Evolutionary conservation across 1,139 yeast species (phyloP).

Genomic region (Magnusiomyces suaveolens): DNA sequence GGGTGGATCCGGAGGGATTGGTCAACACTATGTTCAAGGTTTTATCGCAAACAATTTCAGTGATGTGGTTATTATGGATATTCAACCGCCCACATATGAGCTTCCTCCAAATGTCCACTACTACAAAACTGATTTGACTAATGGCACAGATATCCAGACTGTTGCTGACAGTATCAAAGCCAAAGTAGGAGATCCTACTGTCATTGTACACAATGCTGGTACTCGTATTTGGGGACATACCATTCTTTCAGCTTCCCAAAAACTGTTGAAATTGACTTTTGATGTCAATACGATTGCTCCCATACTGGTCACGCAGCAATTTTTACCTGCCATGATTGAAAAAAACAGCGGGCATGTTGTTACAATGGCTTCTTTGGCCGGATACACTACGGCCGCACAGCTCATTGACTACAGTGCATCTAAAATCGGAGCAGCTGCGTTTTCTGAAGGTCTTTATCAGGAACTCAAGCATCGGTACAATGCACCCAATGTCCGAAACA

Average conservation of each 20-base stretch:
- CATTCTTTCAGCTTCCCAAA: conserved; percentile 41
- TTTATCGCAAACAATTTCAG: conserved; percentile 6
- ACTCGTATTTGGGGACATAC: conserved; percentile 46
- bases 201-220: conserved; percentile 66
- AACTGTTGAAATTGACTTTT: conserved; percentile 48
- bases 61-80: conserved; percentile 12
- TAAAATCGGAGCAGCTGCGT: conserved; percentile 60
- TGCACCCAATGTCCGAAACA: conserved; percentile 16
- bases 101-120: conserved; percentile 7
- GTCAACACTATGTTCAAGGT: conserved; percentile 9
- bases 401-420: conserved; percentile 63
- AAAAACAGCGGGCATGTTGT: conserved; percentile 55
- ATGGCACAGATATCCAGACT: conserved; percentile 33
- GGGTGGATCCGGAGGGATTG: conserved; percentile 16
- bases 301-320: conserved; percentile 53
- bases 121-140: conserved; percentile 34
- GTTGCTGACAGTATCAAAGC: conserved; percentile 32
- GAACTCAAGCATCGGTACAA: conserved; percentile 39
- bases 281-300: conserved; percentile 52
- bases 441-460: conserved; percentile 59
- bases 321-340: conserved; percentile 54
- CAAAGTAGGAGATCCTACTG: conserved; percentile 44
- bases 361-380: conserved; percentile 62
- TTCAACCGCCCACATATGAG: conserved; percentile 5
- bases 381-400: conserved; percentile 65